Evolutionary conservation across 495 filamentous ascomycete genomes (phyloP), one percentile per base, ranked within the genome.

Genomic region (Neurospora hispaniola): DNA sequence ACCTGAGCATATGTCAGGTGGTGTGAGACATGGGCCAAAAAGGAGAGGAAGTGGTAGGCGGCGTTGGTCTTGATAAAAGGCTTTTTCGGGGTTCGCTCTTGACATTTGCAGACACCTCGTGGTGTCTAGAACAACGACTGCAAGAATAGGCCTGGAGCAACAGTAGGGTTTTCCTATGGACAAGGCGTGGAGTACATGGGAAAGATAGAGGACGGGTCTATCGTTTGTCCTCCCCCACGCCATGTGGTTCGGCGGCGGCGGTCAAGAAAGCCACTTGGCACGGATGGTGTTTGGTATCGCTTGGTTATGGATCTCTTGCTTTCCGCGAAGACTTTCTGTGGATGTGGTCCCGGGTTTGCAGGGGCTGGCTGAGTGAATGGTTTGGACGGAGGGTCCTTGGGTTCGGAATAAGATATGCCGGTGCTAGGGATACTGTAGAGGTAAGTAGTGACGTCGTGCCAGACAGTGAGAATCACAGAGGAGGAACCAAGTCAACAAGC

Each of bases 51-150:
- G 38, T 23, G 20, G 68, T 68, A 35, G 68, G 71, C 71, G 46
- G 54, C 73, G 79, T 76, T 62, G 73, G 74, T 79, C 75, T 78
- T 80, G 54, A 66, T 66, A 77, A 79, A 74, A 73, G 71, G 54
- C 12, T 62, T 62, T 62, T 62, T 16, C 70, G 74, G 73, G 74
- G 71, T 75, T 75, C 74, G 72, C 74, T 75, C 74, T 74, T 76
- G 73, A 70, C 73, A 75, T 76, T 72, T 72, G 70, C 69, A 71
- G 71, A 69, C 69, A 46, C 73, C 75, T 77, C 78, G 78, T 77
- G 76, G 79, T 78, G 79, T 78, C 76, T 78, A 71, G 79, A 70
- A 79, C 75, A 78, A 70, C 69, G 71, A 70, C 75, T 74, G 78
- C 76, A 78, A 75, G 72, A 44, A 44, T 70, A 42, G 54, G 54